Conservation (phyloP, 2,329 filamentous ascomycete species). For the Fusarium concolor region DNA sequence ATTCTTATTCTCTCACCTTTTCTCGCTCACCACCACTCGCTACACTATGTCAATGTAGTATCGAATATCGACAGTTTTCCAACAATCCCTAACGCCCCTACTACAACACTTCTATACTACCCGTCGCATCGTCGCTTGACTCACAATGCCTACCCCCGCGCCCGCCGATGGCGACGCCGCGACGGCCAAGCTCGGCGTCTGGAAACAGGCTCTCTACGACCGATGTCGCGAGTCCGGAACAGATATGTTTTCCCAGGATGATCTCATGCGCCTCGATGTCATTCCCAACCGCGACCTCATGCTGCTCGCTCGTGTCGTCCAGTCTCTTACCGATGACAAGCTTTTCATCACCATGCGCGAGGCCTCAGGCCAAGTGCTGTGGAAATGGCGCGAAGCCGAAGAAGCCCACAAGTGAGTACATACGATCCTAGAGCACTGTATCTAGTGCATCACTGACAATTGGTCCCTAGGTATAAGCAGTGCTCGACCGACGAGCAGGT, state of each 20-base stretch:
- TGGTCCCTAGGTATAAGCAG: constrained; percentile 63
- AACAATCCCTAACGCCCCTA: background rate
- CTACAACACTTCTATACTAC: background rate
- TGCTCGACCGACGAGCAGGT: constrained; percentile 78
- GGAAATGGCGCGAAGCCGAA: constrained; percentile 68
- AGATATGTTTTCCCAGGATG: constrained; percentile 67
- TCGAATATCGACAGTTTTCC: constrained; percentile 11
- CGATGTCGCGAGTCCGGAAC: constrained; percentile 63
- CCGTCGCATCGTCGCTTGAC: constrained; percentile 27
- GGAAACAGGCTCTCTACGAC: constrained; percentile 69
- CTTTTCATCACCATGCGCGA: constrained; percentile 63
- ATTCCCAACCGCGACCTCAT: constrained; percentile 67
- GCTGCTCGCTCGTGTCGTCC: constrained; percentile 66
- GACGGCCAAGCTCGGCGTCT: constrained; percentile 59
- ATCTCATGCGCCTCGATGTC: constrained; percentile 67
- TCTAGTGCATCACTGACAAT: constrained; percentile 23
- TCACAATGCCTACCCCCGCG: constrained; percentile 49
- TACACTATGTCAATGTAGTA: constrained; percentile 46
- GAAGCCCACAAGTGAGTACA: constrained; percentile 70
- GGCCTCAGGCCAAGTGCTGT: constrained; percentile 57
- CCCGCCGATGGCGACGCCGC: constrained; percentile 49
- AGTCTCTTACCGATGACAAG: constrained; percentile 69
- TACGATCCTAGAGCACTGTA: background rate
- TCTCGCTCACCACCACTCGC: constrained; percentile 11
- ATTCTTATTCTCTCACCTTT: background rate